phyloP scores from a whole-genome alignment of 1,284 basidiomycete species.

The Ustilago hordei region DNA sequence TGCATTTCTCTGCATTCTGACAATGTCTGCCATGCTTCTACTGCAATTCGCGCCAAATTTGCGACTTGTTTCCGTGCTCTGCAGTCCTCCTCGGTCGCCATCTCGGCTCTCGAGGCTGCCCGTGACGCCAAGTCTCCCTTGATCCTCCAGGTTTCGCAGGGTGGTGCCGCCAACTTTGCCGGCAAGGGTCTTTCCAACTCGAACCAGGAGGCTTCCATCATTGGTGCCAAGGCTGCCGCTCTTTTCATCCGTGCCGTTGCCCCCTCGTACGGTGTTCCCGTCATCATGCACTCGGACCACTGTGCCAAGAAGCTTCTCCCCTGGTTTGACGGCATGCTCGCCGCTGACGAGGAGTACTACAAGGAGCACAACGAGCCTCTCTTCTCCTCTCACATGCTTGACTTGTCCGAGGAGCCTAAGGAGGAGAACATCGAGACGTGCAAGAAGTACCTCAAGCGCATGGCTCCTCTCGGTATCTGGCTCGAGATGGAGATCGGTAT shows the following conservation, averaged over 20 bases:
- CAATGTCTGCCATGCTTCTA: not conserved
- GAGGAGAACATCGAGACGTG: slow-evolving; percentile 96
- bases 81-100: slow-evolving; percentile 64
- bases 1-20: not conserved
- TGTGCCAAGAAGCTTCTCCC: slow-evolving; percentile 98
- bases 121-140: slow-evolving; percentile 92
- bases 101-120: slow-evolving; percentile 68
- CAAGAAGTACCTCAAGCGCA: slow-evolving; percentile 93
- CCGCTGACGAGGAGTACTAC: slow-evolving; percentile 93
- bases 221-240: slow-evolving; percentile 91
- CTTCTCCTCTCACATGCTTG: slow-evolving; percentile 99
- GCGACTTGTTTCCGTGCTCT: not conserved
- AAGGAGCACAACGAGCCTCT: slow-evolving; percentile 88
- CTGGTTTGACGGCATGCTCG: slow-evolving; percentile 99
- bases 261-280: slow-evolving; percentile 77
- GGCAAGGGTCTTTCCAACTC: slow-evolving; percentile 96
- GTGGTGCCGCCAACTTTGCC: slow-evolving; percentile 94
- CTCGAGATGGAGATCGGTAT: slow-evolving; percentile 99
- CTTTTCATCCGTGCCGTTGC: slow-evolving; percentile 87
- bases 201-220: slow-evolving; percentile 95
- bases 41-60: not conserved
- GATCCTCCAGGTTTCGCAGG: slow-evolving; percentile 97
- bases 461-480: slow-evolving; percentile 87
- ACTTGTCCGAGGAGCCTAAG: slow-evolving; percentile 97
- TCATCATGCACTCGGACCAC: slow-evolving; percentile 98